Evolutionary conservation across 169 alveolate genomes (phyloP).

Genomic region (Eimeria maxima): DNA sequence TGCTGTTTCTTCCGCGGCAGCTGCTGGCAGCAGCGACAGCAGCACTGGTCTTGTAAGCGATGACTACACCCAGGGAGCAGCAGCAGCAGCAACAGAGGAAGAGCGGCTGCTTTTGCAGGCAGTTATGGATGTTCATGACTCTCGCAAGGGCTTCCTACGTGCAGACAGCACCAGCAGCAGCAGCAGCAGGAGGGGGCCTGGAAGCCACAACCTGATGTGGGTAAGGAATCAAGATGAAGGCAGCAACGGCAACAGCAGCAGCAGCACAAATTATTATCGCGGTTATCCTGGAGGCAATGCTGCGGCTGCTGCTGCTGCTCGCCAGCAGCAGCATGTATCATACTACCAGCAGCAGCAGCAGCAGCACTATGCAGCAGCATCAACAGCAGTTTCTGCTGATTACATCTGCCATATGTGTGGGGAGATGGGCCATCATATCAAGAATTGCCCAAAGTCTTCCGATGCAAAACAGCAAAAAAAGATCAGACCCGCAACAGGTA

Average conservation of each 20-base stretch:
- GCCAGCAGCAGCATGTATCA: slow-evolving; percentile 4
- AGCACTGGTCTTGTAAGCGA: not conserved
- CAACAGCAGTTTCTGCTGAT: slow-evolving; percentile 60
- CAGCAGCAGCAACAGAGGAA: slow-evolving; percentile 49
- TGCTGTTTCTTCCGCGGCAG: not conserved
- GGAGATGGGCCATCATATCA: slow-evolving; percentile 77
- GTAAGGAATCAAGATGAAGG: slow-evolving; percentile 40
- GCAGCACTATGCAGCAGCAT: slow-evolving; percentile 5
- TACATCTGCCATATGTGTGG: slow-evolving; percentile 81
- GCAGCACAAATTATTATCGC: too few species aligned
- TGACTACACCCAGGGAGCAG: not conserved
- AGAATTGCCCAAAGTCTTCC: slow-evolving; percentile 63
- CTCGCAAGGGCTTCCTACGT: slow-evolving; percentile 24
- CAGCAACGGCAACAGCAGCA: not conserved
- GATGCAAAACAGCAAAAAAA: slow-evolving; percentile 79
- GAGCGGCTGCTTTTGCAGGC: slow-evolving; percentile 73
- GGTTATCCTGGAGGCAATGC: not conserved
- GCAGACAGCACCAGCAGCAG: slow-evolving; percentile 30
- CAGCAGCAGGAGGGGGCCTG: slow-evolving; percentile 49
- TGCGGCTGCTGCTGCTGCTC: slow-evolving; percentile 16
- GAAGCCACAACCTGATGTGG: slow-evolving; percentile 64
- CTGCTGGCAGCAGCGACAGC: slow-evolving; percentile 6
- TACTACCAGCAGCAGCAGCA: slow-evolving; percentile 15
- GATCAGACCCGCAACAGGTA: slow-evolving; percentile 80
- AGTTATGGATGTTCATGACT: slow-evolving; percentile 30